Percentiles rank a stretch among this genome's conserved stretches.
These are phyloP conservation scores for Sporothrix humicola DNA, from an alignment of 2,329 filamentous ascomycete species.

Conservation along the genomic window DNA sequence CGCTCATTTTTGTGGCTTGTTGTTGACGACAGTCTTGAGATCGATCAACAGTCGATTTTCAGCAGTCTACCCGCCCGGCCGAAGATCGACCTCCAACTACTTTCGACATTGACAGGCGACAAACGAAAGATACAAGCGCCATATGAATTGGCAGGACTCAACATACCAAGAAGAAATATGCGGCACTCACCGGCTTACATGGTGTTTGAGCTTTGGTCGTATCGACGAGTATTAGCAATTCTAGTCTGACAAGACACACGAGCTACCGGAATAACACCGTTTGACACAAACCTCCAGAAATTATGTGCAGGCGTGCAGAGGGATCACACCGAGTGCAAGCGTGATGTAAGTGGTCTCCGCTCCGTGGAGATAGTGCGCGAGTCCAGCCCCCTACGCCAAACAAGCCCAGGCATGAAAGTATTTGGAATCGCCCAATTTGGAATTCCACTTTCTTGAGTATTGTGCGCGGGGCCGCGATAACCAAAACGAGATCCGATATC, in stretches of 20 bases:
- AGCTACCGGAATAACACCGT: too few species aligned
- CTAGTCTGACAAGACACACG: neutral
- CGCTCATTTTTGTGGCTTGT: neutral
- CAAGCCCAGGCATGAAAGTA: neutral
- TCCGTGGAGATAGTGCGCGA: neutral
- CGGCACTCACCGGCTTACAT: neutral
- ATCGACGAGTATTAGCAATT: too few species aligned
- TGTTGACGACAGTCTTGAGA: neutral
- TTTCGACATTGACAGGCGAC: neutral
- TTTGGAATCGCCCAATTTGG: conserved; percentile 33
- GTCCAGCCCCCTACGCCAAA: neutral
- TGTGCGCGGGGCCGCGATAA: conserved; percentile 2
- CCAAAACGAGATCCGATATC: neutral
- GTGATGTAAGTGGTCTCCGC: conserved; percentile 5
- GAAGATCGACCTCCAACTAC: neutral
- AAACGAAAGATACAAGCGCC: neutral
- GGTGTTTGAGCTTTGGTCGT: neutral
- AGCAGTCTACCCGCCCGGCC: neutral
- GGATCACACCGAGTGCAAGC: neutral
- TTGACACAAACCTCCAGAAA: neutral
- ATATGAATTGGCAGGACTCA: neutral
- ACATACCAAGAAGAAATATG: too few species aligned
- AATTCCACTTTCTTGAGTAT: conserved; percentile 6
- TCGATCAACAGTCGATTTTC: neutral
- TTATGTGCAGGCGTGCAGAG: neutral